Percentiles rank a stretch among this genome's conserved stretches.
Evolutionary conservation across 2,329 filamentous ascomycete species (phyloP).

Genomic region (Aureobasidium sp.): DNA sequence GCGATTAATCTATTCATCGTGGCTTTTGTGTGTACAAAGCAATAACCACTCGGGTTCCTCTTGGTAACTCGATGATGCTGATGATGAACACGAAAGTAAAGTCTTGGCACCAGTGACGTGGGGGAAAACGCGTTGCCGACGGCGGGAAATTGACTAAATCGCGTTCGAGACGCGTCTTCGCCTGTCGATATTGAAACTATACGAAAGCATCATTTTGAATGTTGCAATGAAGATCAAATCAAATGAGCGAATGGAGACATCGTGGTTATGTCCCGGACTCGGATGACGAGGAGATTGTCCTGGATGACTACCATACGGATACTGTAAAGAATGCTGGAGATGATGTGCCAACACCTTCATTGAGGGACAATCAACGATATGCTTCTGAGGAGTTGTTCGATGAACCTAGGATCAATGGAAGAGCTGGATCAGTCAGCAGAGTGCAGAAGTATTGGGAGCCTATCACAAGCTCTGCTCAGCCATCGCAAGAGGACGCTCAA

Average conservation of each 20-base stretch:
- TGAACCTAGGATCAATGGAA: not conserved
- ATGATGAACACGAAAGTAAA: not conserved
- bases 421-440: not conserved
- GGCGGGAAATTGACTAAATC: not conserved
- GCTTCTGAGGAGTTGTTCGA: constrained; percentile 6
- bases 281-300: constrained; percentile 49
- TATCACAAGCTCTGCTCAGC: not conserved
- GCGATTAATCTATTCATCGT: constrained; percentile 9
- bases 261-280: constrained; percentile 57
- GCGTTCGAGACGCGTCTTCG: not conserved
- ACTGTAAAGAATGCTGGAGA: not conserved
- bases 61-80: not conserved
- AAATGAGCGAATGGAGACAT: constrained; percentile 57
- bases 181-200: no score
- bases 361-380: not conserved
- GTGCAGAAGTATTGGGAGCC: not conserved
- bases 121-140: not conserved
- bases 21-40: not conserved
- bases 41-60: constrained; percentile 1
- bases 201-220: not conserved
- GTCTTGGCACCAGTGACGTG: constrained; percentile 6
- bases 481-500: no score
- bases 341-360: not conserved
- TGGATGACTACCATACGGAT: not conserved
- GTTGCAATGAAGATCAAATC: constrained; percentile 19